Evolutionary conservation across 2,329 filamentous ascomycete species (phyloP), one percentile per base, ranked within the genome.

Genomic region (Sarocladiaceae sp.): DNA sequence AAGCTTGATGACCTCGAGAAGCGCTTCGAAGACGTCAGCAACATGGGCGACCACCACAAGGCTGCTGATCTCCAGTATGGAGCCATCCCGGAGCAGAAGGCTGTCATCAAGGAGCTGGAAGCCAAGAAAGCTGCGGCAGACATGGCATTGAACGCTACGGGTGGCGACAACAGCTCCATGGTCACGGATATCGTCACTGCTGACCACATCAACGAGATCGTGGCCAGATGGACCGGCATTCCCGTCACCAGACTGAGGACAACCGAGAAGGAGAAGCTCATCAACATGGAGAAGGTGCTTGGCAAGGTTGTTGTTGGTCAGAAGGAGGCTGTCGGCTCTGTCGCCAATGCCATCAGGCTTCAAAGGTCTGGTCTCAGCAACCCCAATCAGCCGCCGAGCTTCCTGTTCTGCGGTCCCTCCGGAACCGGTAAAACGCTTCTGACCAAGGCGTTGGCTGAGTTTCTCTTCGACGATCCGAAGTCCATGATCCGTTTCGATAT

Each of bases 401-500:
- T 98, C 82, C 77, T 98, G 47, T 98, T 98, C 80, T 97, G 93
- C 58, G 93, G 93, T 72, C 93, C 93, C 12, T 97, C 91, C 0
- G 93, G 93, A 72, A 98, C 93, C 11, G 93, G 93, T 73, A 98
- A 98, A 71, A 98, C 93, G 15, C 73, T 98, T 16, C 81, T 98
- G 47, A 97, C 91, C 52, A 98, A 98, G 68, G 93, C 91, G 13
- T 76, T 98, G 48, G 93, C 93, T 40, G 93, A 98, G 64, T 98
- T 98, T 72, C 74, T 98, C 21, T 98, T 98, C 69, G 93, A 98
- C 61, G 93, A 98, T 55, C 70, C 91, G 20, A 96, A 96, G 71
- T 74, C 91, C 26, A 97, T 98, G 93, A 95, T 98, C 56, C 85
- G 93, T 31, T 95, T 98, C 69, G 93, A 98, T 63, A 98, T 98